Conservation (phyloP, 176 grass and related monocot genomes). For the Lolium perenne region DNA sequence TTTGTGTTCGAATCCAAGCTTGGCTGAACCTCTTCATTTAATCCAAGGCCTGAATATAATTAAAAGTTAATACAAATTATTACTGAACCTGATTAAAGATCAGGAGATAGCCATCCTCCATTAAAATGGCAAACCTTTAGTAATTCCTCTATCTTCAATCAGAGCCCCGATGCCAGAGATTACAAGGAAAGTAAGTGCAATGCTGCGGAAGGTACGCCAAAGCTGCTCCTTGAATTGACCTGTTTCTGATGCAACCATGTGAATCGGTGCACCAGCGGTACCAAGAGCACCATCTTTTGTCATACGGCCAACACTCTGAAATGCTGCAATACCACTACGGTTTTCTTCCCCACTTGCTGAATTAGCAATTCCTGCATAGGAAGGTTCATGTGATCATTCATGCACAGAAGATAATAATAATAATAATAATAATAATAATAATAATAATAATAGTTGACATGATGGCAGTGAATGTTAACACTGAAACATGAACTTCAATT, state of each 20-base stretch:
- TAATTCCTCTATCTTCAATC: constrained; percentile 93
- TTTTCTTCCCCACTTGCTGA: constrained; percentile 65
- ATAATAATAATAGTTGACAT: no score
- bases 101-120: constrained; percentile 9
- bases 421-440: not conserved
- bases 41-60: constrained; percentile 69
- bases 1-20: constrained; percentile 83
- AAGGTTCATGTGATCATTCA: constrained; percentile 23
- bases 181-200: constrained; percentile 89
- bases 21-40: constrained; percentile 92
- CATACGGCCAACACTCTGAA: constrained; percentile 56
- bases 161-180: constrained; percentile 94
- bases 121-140: constrained; percentile 70
- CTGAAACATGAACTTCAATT: not conserved
- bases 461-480: no score
- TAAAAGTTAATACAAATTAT: constrained; percentile 35
- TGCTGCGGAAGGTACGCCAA: constrained; percentile 91
- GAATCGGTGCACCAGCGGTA: constrained; percentile 79
- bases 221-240: constrained; percentile 93
- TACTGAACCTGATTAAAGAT: not conserved
- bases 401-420: not conserved
- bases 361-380: constrained; percentile 61
- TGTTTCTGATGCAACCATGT: constrained; percentile 86
- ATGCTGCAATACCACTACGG: constrained; percentile 50
- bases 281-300: constrained; percentile 88